Evolutionary conservation across 78 protist species (phyloP).

Genomic region (Dictyostelium intermedium): DNA sequence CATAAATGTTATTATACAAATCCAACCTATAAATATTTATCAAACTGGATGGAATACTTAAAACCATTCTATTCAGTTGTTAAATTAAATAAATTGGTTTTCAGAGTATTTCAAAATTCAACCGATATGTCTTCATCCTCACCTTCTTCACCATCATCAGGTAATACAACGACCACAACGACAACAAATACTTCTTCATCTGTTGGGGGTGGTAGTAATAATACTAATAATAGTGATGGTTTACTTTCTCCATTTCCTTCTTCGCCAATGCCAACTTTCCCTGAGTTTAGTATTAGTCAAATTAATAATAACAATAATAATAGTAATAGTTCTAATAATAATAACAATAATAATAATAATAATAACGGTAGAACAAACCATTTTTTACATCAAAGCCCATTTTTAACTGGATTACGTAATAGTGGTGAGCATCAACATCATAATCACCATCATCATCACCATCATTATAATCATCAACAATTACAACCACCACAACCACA

Average conservation of each 20-base stretch:
- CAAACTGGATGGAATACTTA: constrained; percentile 45
- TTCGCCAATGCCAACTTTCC: constrained; percentile 7
- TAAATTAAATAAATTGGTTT: background rate
- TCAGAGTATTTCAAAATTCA: constrained; percentile 63
- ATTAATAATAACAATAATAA: background rate
- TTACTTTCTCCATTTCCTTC: constrained; percentile 3
- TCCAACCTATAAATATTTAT: constrained; percentile 14
- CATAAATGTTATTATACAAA: constrained; percentile 28
- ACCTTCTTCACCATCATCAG: background rate
- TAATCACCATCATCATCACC: background rate
- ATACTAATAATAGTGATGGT: background rate
- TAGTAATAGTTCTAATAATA: background rate
- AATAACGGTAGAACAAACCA: background rate
- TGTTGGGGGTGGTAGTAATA: background rate
- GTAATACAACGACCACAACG: background rate
- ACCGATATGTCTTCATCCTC: background rate
- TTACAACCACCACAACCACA: background rate
- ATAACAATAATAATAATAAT: background rate
- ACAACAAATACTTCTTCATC: background rate
- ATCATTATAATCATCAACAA: background rate
- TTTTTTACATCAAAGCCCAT: background rate
- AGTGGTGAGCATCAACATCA: background rate
- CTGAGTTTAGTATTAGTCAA: background rate
- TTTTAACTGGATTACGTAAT: constrained; percentile 9
- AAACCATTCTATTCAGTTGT: constrained; percentile 15